Evolutionary conservation across 345 rosid genomes (phyloP), one percentile per base, ranked within the genome.

Genomic region (Moricandia arvensis): DNA sequence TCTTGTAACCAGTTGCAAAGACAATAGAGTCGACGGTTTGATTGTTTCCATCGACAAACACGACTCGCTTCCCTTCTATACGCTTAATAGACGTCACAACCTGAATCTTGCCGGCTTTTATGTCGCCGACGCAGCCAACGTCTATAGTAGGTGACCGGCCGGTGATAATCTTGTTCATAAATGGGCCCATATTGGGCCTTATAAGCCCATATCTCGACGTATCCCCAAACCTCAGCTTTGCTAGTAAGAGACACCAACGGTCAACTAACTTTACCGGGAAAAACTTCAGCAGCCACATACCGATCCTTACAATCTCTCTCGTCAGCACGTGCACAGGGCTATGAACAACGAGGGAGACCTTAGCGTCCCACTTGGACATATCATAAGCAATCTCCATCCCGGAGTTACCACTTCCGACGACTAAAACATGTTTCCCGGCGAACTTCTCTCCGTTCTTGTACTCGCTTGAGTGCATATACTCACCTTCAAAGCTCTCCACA

Each of bases 351-450:
- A 88, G 47, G 8, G 88, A 80, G 59, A 87, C 75, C 0, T 35
- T 57, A 21, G 86, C 90, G 31, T 78, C 79, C 5, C 29, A 30
- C n/a, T 43, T 79, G 4, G 82, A 73, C 7, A 88, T 27, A 66
- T 86, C 93, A 35, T 79, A 83, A 5, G 88, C 86, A 17, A 88
- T 90, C 72, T 86, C 96, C 88, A 88, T 83, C 4, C 91, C 91
- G 2, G 89, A 90, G 45, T 86, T 88, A 1, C 96, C 91, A 71
- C 85, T 66, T 7, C 96, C 89, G 7, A 88, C 88, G 2, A 90
- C 96, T 55, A 90, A 27, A 53, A 86, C 89, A 17, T 79, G 29
- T 77, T 82, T 82, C 7, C 73, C 81, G 15, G 30, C 2, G 38
- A 72, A 83, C 2, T 6, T 51, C 12, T 15, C 24, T 0, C 84